phyloP scores from a whole-genome alignment of 495 filamentous ascomycete genomes.

The Ascobolus immersus region DNA sequence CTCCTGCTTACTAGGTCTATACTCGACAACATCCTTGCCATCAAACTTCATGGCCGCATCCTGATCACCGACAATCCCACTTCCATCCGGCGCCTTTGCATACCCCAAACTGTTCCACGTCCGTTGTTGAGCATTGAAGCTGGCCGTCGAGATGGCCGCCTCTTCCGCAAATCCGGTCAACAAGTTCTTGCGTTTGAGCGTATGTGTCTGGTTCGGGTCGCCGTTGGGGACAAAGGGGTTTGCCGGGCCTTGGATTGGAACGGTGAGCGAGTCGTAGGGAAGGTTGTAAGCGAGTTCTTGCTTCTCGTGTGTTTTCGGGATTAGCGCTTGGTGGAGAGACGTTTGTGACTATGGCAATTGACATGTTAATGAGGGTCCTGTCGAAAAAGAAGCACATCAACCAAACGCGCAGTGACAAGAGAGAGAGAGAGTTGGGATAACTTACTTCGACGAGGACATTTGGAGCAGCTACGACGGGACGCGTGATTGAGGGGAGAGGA shows the following conservation, averaged over 20 bases:
- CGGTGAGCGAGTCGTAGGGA: conserved; percentile 36
- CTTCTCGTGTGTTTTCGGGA: background rate
- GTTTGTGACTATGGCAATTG: no score
- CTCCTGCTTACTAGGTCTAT: conserved; percentile 38
- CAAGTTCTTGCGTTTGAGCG: conserved; percentile 63
- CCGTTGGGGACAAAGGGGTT: conserved; percentile 48
- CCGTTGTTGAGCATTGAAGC: conserved; percentile 58
- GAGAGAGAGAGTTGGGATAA: conserved; percentile 5
- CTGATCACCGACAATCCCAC: conserved; percentile 28
- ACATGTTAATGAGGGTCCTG: background rate
- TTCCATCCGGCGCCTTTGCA: conserved; percentile 26
- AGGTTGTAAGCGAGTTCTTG: conserved; percentile 18
- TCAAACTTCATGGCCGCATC: conserved; percentile 25
- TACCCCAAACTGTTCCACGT: conserved; percentile 44
- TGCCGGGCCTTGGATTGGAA: conserved; percentile 41
- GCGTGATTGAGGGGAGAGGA: conserved; percentile 5
- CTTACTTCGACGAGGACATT: conserved; percentile 16
- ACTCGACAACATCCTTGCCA: conserved; percentile 31
- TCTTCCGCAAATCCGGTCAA: conserved; percentile 76
- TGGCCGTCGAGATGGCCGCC: conserved; percentile 64
- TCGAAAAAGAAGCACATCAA: background rate
- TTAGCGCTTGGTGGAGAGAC: no score
- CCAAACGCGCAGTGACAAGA: background rate
- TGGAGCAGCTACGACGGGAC: conserved; percentile 14
- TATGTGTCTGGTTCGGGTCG: conserved; percentile 26